These are phyloP conservation scores for Cyclocybe aegerita DNA, from an alignment of 768 basidiomycete genomes.

Conservation along the genomic window DNA sequence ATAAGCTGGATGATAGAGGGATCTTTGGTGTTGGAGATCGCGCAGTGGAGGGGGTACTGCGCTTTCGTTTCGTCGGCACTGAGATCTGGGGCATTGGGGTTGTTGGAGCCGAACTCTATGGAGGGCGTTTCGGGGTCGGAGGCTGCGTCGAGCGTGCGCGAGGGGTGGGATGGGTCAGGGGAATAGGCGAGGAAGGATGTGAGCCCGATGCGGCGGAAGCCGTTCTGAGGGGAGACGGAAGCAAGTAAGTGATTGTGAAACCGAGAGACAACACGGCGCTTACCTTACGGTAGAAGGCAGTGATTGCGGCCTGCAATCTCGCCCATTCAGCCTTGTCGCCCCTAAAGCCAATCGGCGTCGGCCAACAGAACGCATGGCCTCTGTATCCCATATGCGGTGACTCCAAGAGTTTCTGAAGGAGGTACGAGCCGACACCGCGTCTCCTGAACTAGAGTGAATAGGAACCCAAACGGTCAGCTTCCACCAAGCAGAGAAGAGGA, in stretches of 20 bases:
- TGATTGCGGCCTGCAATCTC: too few species aligned
- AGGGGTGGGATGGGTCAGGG: constrained; percentile 18
- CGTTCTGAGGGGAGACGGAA: not conserved
- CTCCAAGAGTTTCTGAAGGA: constrained; percentile 15
- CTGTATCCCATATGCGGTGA: constrained; percentile 14
- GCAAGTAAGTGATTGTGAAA: not conserved
- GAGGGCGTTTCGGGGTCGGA: constrained; percentile 3
- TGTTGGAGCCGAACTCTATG: not conserved
- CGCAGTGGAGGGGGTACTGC: constrained; percentile 8
- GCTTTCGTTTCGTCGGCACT: not conserved
- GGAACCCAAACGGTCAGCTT: too few species aligned
- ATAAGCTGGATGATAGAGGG: not conserved
- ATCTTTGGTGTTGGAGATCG: not conserved
- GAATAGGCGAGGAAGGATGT: not conserved
- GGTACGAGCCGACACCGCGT: constrained; percentile 20
- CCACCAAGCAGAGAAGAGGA: not conserved
- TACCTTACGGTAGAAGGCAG: too few species aligned
- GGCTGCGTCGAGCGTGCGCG: constrained; percentile 6
- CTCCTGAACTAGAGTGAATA: constrained; percentile 8
- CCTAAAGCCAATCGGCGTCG: constrained; percentile 13
- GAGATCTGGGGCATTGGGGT: not conserved
- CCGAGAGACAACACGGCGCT: too few species aligned
- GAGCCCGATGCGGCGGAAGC: too few species aligned
- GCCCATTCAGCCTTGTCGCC: not conserved
- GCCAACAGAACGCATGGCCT: constrained; percentile 23